Percentiles rank a stretch among this genome's conserved stretches.
Conservation (phyloP, 2,329 filamentous ascomycete genomes). For the Colletotrichum simmondsii region DNA sequence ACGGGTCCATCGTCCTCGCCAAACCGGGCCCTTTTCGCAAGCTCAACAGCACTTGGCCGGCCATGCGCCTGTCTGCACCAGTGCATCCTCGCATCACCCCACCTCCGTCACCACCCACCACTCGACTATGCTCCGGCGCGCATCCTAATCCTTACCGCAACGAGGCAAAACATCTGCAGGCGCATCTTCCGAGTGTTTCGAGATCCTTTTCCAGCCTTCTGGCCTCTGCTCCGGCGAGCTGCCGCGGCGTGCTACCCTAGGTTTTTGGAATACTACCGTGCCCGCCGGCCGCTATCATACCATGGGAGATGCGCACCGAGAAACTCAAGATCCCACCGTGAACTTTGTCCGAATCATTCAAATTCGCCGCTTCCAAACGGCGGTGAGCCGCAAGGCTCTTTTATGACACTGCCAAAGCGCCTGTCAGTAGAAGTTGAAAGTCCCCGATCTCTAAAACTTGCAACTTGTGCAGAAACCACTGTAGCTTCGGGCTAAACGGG, state of each 20-base stretch:
- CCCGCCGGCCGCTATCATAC: not conserved
- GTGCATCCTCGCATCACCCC: slow-evolving; percentile 2
- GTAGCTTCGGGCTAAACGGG: slow-evolving; percentile 6
- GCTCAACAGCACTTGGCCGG: slow-evolving; percentile 3
- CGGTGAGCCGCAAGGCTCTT: slow-evolving; percentile 20
- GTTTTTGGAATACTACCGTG: not conserved
- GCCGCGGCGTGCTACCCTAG: slow-evolving; percentile 6
- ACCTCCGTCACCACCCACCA: slow-evolving; percentile 18
- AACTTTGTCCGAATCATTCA: not conserved
- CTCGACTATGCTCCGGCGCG: slow-evolving; percentile 4
- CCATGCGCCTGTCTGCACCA: not conserved
- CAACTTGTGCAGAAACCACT: not conserved
- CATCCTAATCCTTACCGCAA: slow-evolving; percentile 8
- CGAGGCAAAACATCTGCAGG: slow-evolving; percentile 19
- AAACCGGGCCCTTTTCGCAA: slow-evolving; percentile 28
- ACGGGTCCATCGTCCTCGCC: slow-evolving; percentile 16
- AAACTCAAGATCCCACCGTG: not conserved
- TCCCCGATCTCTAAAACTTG: not conserved
- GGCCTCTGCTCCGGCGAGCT: slow-evolving; percentile 1
- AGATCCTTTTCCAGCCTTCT: slow-evolving; percentile 11
- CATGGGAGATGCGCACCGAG: not conserved
- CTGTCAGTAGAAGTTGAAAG: not conserved
- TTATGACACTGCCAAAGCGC: not conserved
- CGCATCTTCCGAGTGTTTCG: slow-evolving; percentile 24
- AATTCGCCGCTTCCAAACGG: slow-evolving; percentile 1